Percentiles rank a stretch among this genome's conserved stretches.
These are phyloP conservation scores for Oldenlandia corymbosa DNA, from an alignment of 257 asterid species.

Conservation along the genomic window DNA sequence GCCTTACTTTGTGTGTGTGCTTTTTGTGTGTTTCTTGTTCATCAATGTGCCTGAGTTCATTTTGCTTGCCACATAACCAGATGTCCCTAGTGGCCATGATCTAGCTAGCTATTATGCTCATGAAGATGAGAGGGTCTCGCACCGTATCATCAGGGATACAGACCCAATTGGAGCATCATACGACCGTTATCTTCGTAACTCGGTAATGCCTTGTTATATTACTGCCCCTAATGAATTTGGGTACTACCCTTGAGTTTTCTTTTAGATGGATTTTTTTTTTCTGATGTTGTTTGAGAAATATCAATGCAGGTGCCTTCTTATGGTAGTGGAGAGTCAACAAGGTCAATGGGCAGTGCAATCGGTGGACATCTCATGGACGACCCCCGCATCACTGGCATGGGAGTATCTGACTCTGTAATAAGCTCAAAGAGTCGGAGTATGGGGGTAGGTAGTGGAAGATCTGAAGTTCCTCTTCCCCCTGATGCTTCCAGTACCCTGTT, in stretches of 20 bases:
- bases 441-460: slow-evolving; percentile 39
- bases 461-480: slow-evolving; percentile 68
- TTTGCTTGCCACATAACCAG: slow-evolving; percentile 23
- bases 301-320: slow-evolving; percentile 49
- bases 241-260: slow-evolving; percentile 5
- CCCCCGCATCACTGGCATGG: slow-evolving; percentile 43
- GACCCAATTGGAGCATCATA: slow-evolving; percentile 77
- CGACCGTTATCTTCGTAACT: slow-evolving; percentile 66
- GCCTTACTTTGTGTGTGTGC: too few species aligned
- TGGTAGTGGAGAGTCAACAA: slow-evolving; percentile 44
- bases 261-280: not conserved
- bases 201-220: slow-evolving; percentile 32
- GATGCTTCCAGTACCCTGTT: slow-evolving; percentile 79
- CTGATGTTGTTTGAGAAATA: slow-evolving; percentile 15
- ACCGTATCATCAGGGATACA: slow-evolving; percentile 46
- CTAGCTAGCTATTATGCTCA: slow-evolving; percentile 34
- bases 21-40: too few species aligned
- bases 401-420: slow-evolving; percentile 37
- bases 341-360: slow-evolving; percentile 45
- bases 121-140: slow-evolving; percentile 46
- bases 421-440: slow-evolving; percentile 38
- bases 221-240: slow-evolving; percentile 10
- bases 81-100: slow-evolving; percentile 54
- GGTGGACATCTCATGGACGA: slow-evolving; percentile 44
- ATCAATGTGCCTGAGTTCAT: too few species aligned